A percentile compares a stretch with the other conserved stretches of the same genome.
Evolutionary conservation across 257 asterid genomes (phyloP).

Genomic region (Fraxinus excelsior): DNA sequence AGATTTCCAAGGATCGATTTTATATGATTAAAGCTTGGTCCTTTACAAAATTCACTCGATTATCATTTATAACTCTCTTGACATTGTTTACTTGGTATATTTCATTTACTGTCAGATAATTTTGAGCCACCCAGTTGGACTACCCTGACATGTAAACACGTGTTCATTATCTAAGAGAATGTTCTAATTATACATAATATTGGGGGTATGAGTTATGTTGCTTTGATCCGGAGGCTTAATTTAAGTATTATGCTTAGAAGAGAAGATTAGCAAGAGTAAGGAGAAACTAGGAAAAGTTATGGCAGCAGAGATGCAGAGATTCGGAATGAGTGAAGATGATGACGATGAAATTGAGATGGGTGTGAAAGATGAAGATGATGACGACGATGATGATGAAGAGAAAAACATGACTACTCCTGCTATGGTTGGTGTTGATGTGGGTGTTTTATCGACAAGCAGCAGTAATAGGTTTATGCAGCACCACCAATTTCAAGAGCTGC

Average conservation of each 20-base stretch:
- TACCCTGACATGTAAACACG: constrained; percentile 17
- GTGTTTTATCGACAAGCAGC: constrained; percentile 49
- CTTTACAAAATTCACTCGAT: background rate
- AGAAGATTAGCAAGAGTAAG: constrained; percentile 29
- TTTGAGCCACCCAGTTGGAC: constrained; percentile 20
- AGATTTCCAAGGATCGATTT: background rate
- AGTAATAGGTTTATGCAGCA: constrained; percentile 55
- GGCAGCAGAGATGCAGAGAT: constrained; percentile 77
- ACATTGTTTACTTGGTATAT: constrained; percentile 20
- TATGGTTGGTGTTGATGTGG: constrained; percentile 57
- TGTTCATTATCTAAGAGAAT: constrained; percentile 6
- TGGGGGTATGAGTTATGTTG: constrained; percentile 23
- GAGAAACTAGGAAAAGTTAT: constrained; percentile 32
- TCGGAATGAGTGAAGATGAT: constrained; percentile 76
- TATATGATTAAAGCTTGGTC: background rate
- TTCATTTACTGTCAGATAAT: constrained; percentile 20
- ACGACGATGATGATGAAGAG: constrained; percentile 62
- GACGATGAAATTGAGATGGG: constrained; percentile 96
- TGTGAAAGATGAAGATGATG: constrained; percentile 83
- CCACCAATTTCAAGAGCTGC: constrained; percentile 73
- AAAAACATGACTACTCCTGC: constrained; percentile 47
- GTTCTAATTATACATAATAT: constrained; percentile 14
- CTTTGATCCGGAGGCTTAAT: constrained; percentile 22
- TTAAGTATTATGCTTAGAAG: constrained; percentile 23
- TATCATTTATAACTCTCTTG: constrained; percentile 4